phyloP scores from a whole-genome alignment of 257 asterid genomes.

The Primulina eburnea region DNA sequence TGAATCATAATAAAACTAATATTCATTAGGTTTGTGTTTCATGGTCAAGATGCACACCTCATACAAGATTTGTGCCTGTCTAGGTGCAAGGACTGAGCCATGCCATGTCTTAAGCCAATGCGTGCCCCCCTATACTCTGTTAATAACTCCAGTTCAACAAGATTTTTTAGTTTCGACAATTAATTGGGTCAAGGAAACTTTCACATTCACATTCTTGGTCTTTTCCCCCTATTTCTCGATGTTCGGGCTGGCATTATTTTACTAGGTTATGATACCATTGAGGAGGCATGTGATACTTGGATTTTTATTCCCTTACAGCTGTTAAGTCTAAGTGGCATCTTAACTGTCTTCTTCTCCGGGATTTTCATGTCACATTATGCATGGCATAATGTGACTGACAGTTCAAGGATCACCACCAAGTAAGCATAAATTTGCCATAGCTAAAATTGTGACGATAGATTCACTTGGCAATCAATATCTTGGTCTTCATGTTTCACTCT shows the following conservation, averaged over 20 bases:
- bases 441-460: neutral
- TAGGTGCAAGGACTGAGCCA: too few relatives aligned
- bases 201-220: neutral
- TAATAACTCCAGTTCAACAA: too few relatives aligned
- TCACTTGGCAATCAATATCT: neutral
- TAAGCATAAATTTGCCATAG: slow-evolving; percentile 25
- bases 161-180: neutral
- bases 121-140: too few relatives aligned
- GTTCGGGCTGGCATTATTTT: neutral
- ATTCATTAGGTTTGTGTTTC: too few relatives aligned
- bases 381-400: slow-evolving; percentile 86
- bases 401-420: slow-evolving; percentile 81
- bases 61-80: too few relatives aligned
- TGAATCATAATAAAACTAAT: too few relatives aligned
- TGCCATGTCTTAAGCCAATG: too few relatives aligned
- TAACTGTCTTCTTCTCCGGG: slow-evolving; percentile 88
- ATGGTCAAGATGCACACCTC: too few relatives aligned
- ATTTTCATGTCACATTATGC: slow-evolving; percentile 93
- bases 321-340: slow-evolving; percentile 71
- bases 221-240: neutral
- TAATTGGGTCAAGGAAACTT: neutral
- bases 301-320: slow-evolving; percentile 38
- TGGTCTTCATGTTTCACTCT: slow-evolving; percentile 5
- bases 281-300: neutral
- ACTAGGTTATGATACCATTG: neutral